Base-by-base conservation (phyloP, 78 protist genomes). In the Dictyostelium purpureum region DNA sequence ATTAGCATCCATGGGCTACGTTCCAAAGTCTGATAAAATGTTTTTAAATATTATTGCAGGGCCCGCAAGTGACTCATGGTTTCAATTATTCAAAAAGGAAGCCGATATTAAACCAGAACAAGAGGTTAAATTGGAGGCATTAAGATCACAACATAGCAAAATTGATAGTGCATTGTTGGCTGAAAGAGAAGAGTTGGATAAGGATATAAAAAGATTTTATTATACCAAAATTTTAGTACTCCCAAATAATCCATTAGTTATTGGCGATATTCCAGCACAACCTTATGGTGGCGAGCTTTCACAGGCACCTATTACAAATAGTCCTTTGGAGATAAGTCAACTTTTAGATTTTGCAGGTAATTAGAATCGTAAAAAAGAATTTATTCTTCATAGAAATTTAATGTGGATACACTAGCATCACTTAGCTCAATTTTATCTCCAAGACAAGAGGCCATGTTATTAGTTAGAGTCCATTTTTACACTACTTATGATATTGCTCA, bases 321-420 rank as follows among this genome's bases (percentile, higher is more conserved):
- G 71, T 21, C 90, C 90, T 14, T 65, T 83, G 31, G 90, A 83
- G 31, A 83, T 83, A 31, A 37, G 61, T 42, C 90, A 83, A 67
- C 31, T 83, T 10, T 75, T 83, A 52, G 90, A 83, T 42, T 83
- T 83, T 28, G 90, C 90, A 0, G 37, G 73, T 6, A 83, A 35
- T 71, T 83, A 38, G 90, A 83, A 21, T 26, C 51, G 16, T 83
- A 18, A 83, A 83, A 57, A 83, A 51, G 52, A 83, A 83, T 31
- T 83, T 31, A 83, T 83, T 19, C 9, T 28, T 16, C 80, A 67
- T 28, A 31, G 90, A 31, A 83, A 83, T 56, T n/a, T 54, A 56
- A 47, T 67, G 70, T 71, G 40, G 90, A 83, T 31, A 83, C 90
- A 24, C 21, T 83, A 31, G 2, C 90, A 1, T 52, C 76, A 12